Percentiles rank a stretch among this genome's conserved stretches.
Conservation (phyloP, 257 asterid species). For the Nicotiana benthamiana region DNA sequence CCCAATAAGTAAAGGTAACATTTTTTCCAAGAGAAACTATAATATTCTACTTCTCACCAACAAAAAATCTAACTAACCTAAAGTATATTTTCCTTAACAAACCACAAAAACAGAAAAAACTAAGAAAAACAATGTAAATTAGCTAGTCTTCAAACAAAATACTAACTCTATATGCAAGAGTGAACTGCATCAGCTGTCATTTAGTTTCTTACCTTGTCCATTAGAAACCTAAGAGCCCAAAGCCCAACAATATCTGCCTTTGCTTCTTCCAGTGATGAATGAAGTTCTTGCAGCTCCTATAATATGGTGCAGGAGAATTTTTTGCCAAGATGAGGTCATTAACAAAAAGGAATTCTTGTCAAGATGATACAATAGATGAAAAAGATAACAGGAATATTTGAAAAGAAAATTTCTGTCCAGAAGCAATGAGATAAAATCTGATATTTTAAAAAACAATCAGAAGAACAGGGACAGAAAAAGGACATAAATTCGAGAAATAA, state of each 20-base stretch:
- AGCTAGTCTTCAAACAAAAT: neutral
- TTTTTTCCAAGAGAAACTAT: neutral
- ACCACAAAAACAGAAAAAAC: neutral
- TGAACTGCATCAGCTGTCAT: neutral
- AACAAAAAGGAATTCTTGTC: neutral
- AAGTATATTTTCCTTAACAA: neutral
- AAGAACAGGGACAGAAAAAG: neutral
- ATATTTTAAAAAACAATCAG: neutral
- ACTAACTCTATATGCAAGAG: slow-evolving; percentile 2
- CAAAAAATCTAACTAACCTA: neutral
- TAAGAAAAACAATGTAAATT: neutral
- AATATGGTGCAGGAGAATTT: slow-evolving; percentile 8
- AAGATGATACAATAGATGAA: slow-evolving; percentile 12
- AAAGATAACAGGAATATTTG: neutral
- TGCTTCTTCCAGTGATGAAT: slow-evolving; percentile 93
- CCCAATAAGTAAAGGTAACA: neutral
- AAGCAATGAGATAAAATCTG: neutral
- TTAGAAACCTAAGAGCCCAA: slow-evolving; percentile 88
- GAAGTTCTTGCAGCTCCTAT: slow-evolving; percentile 94
- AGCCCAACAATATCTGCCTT: slow-evolving; percentile 98
- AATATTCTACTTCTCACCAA: neutral
- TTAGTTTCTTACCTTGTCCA: slow-evolving; percentile 42
- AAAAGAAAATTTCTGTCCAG: neutral
- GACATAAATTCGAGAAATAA: neutral
- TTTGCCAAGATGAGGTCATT: neutral